These are phyloP conservation scores for Candida maris DNA, from an alignment of 805 yeast species.

Conservation along the genomic window DNA sequence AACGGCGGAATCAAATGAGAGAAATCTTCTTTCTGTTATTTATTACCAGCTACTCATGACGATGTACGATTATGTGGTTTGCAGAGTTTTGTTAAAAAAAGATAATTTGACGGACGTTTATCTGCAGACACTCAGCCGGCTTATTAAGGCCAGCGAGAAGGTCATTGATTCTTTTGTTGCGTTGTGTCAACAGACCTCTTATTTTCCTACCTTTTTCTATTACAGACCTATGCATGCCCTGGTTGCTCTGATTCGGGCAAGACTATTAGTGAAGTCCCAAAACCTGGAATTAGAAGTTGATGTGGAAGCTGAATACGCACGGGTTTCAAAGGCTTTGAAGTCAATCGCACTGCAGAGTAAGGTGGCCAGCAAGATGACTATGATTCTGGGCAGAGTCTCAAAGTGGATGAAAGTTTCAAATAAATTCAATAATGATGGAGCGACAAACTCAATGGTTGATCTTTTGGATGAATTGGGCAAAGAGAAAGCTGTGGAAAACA, in stretches of 20 bases:
- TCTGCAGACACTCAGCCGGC: constrained; percentile 36
- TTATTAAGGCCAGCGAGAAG: constrained; percentile 44
- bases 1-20: constrained; percentile 33
- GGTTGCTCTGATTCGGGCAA: constrained; percentile 43
- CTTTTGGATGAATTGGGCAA: constrained; percentile 51
- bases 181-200: constrained; percentile 36
- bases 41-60: constrained; percentile 50
- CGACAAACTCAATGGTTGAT: constrained; percentile 51
- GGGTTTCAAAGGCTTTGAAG: constrained; percentile 25
- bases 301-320: constrained; percentile 30
- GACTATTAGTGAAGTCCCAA: constrained; percentile 42
- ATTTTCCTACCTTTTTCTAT: constrained; percentile 49
- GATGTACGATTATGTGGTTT: constrained; percentile 50
- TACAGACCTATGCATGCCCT: constrained; percentile 53
- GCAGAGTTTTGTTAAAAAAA: constrained; percentile 33
- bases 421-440: constrained; percentile 43
- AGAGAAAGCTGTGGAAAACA: constrained; percentile 41
- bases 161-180: constrained; percentile 43
- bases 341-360: constrained; percentile 24
- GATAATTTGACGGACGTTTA: constrained; percentile 32
- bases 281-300: constrained; percentile 32
- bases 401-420: constrained; percentile 38
- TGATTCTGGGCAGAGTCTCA: constrained; percentile 33
- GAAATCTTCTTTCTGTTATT: constrained; percentile 39
- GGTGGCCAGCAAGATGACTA: constrained; percentile 34